These are phyloP conservation scores for Cymbidium sinense DNA, from an alignment of 106 monocot genomes.

Conservation along the genomic window DNA sequence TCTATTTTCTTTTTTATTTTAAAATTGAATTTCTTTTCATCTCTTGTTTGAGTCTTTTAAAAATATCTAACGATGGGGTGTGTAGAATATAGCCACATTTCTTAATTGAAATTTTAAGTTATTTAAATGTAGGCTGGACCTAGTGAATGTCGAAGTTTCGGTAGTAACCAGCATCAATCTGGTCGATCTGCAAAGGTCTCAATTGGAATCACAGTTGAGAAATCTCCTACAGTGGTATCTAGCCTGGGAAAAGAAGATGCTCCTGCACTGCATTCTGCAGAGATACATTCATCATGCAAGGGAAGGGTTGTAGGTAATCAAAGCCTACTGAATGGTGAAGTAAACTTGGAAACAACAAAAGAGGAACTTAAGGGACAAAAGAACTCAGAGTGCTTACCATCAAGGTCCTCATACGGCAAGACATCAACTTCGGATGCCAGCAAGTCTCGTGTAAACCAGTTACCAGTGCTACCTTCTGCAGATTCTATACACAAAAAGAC, in stretches of 20 bases:
- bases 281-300: constrained; percentile 11
- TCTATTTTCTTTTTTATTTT: not conserved
- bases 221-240: constrained; percentile 20
- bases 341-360: constrained; percentile 14
- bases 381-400: constrained; percentile 20
- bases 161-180: constrained; percentile 42
- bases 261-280: constrained; percentile 8
- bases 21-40: not conserved
- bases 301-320: constrained; percentile 12
- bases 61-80: not conserved
- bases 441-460: constrained; percentile 10
- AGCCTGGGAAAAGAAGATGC: constrained; percentile 23
- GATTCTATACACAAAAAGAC: not conserved
- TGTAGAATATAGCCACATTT: not conserved
- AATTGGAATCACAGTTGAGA: constrained; percentile 59
- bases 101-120: not conserved
- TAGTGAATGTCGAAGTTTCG: constrained; percentile 41
- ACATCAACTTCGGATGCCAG: constrained; percentile 10
- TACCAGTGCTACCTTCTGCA: constrained; percentile 13
- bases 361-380: constrained; percentile 12
- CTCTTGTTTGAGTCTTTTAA: not conserved
- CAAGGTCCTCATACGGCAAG: constrained; percentile 12
- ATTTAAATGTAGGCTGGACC: constrained; percentile 23
- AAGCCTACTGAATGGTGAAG: not conserved
- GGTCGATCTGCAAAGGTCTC: constrained; percentile 69